Conservation (phyloP, 1,284 basidiomycete species). For the Kwoniella shivajii region DNA sequence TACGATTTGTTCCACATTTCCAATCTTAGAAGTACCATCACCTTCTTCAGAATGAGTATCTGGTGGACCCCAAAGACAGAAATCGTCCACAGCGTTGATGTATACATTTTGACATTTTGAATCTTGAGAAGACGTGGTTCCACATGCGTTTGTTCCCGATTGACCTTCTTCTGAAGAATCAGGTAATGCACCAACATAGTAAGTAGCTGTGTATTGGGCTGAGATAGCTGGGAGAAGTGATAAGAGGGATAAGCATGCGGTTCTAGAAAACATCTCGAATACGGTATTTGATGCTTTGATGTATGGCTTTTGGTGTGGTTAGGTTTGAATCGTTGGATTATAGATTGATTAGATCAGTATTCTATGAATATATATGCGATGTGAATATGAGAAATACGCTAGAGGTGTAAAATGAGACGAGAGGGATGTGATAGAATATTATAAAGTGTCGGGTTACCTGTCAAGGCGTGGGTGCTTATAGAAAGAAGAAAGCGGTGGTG, state of each 20-base stretch:
- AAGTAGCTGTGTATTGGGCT: conserved; percentile 48
- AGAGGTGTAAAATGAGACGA: not conserved
- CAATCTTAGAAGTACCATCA: conserved; percentile 43
- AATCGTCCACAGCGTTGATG: conserved; percentile 53
- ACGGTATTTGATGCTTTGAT: not conserved
- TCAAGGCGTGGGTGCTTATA: not conserved
- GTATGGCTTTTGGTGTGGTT: not conserved
- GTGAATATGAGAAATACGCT: not conserved
- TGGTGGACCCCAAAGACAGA: conserved; percentile 53
- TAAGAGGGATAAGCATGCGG: conserved; percentile 23
- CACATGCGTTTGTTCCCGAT: conserved; percentile 61
- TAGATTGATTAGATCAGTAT: too few species aligned
- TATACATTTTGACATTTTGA: conserved; percentile 63
- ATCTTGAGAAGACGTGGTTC: conserved; percentile 61
- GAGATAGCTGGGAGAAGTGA: conserved; percentile 21
- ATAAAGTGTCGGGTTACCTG: not conserved
- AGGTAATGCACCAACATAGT: conserved; percentile 34
- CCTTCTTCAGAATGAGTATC: conserved; percentile 32
- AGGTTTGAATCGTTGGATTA: too few species aligned
- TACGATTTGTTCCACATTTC: conserved; percentile 49
- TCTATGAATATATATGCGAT: too few species aligned
- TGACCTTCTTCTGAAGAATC: conserved; percentile 61
- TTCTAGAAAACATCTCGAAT: conserved; percentile 14
- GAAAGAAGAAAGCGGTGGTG: too few species aligned
- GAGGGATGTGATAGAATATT: not conserved